Evolutionary conservation across 345 rosid genomes (phyloP), one percentile per base, ranked within the genome.

Genomic region (Acer campestre): DNA sequence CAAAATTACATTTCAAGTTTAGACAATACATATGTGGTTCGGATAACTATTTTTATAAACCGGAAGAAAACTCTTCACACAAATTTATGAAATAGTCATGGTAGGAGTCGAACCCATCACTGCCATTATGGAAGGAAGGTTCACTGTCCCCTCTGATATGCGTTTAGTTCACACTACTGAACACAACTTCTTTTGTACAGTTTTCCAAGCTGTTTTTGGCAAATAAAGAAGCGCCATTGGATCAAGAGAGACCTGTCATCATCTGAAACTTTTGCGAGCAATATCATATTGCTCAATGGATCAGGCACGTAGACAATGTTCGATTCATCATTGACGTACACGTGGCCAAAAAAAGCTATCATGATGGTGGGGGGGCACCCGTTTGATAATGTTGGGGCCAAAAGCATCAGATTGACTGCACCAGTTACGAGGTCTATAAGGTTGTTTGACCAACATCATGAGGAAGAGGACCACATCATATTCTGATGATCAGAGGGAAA

Each of bases 351-450:
- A 76, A 66, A 76, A 66, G 55, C 22, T 25, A 14, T 22, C 10
- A 58, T 70, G 59, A 17, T 9, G 66, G 76, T 58, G 71, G 81
- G 46, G 79, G 44, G 29, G 77, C 61, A 31, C 6, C 27, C 23
- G 29, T 22, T 59, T 59, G 27, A 59, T 20, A 35, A 4, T 35
- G 27, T 38, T 40, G 81, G 80, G 63, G 63, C 78, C 42, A 5
- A 72, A 70, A 64, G 78, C 74, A 35, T 55, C 75, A 64, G 61
- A 78, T 84, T 78, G 82, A 84, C 84, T 68, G 71, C 83, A 68
- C 87, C 0, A 13, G 10, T 75, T 31, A 58, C 83, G 83, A 86
- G 82, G 84, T 44, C 38, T 35, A 0, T 31, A 4, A 20, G 12
- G 61, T 64, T 65, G 18, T 74, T 80, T 84, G 83, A 84, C 84